A percentile compares a stretch with the other conserved stretches of the same genome.
Evolutionary conservation across 176 grass and related monocot genomes (phyloP).

Genomic region (Leersia perrieri): DNA sequence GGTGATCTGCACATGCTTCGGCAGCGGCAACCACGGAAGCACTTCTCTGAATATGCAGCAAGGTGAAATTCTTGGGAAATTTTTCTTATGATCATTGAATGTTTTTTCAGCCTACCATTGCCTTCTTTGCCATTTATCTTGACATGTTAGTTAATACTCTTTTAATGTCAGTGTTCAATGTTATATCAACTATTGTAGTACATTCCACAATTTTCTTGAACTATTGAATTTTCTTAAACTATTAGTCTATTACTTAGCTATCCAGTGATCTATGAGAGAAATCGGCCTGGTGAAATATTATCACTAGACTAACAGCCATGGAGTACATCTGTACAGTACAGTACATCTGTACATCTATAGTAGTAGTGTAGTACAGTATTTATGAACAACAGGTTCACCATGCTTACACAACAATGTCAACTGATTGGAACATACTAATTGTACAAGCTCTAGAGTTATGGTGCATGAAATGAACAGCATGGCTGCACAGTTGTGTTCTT

Average conservation of each 20-base stretch:
- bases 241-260: background rate
- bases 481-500: slow-evolving; percentile 1
- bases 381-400: background rate
- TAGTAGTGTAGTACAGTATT: slow-evolving; percentile 1
- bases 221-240: background rate
- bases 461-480: background rate
- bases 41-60: slow-evolving; percentile 80
- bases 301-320: background rate
- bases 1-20: slow-evolving; percentile 78
- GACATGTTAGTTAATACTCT: background rate
- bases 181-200: background rate
- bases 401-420: background rate
- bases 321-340: too few species aligned
- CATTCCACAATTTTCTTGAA: background rate
- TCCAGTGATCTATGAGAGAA: background rate
- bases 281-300: background rate
- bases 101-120: background rate
- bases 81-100: background rate
- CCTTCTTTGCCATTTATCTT: background rate
- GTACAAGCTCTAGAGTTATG: background rate
- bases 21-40: slow-evolving; percentile 65
- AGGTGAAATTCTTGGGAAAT: slow-evolving; percentile 40
- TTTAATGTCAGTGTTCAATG: background rate
- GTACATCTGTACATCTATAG: too few species aligned
- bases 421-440: background rate